Percentiles rank a stretch among this genome's conserved stretches.
Evolutionary conservation across 805 yeast species (phyloP).

Genomic region (Teunomyces gatunensis): DNA sequence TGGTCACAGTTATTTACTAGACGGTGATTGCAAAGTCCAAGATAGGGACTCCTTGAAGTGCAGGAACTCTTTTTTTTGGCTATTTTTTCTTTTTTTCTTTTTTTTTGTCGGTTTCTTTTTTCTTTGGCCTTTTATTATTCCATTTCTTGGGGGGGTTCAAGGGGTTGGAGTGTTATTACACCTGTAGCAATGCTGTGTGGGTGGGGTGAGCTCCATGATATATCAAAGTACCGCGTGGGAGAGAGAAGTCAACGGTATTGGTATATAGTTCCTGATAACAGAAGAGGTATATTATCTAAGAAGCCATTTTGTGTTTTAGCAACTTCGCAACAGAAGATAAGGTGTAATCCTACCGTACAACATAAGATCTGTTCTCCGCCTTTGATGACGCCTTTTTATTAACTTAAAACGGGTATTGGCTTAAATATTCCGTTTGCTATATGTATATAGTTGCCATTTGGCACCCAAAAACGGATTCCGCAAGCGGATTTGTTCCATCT

Average conservation of each 20-base stretch:
- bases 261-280: neutral
- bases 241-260: neutral
- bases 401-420: neutral
- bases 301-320: neutral
- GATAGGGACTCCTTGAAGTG: neutral
- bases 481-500: neutral
- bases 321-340: neutral
- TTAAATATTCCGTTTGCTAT: neutral
- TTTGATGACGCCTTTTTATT: neutral
- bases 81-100: neutral
- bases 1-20: neutral
- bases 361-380: neutral
- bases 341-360: neutral
- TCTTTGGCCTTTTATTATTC: neutral
- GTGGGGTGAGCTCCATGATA: no score
- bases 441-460: neutral
- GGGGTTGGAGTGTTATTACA: neutral
- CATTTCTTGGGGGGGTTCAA: constrained; percentile 1
- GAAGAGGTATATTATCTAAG: neutral
- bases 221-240: neutral
- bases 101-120: neutral
- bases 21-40: neutral
- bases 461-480: neutral
- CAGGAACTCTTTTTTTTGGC: neutral
- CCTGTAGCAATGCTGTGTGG: neutral